phyloP scores from a whole-genome alignment of 495 filamentous ascomycete species.

The Xanthoparmelia taractica region DNA sequence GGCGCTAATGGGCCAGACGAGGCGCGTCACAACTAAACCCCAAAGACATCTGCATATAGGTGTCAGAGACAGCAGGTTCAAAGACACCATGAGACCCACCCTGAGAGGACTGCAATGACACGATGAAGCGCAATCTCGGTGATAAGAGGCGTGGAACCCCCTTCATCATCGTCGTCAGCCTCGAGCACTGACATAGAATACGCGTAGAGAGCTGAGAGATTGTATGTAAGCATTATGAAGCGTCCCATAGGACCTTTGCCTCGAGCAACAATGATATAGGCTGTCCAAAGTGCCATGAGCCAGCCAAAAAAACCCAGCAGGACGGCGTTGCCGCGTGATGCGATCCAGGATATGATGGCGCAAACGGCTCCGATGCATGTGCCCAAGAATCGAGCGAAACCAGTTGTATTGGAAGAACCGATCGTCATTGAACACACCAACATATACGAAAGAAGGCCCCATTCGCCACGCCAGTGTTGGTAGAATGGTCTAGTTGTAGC shows the following conservation, averaged over 20 bases:
- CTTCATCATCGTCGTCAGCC: slow-evolving; percentile 69
- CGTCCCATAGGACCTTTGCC: slow-evolving; percentile 85
- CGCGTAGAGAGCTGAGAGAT: slow-evolving; percentile 89
- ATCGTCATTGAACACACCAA: slow-evolving; percentile 96
- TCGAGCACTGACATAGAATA: slow-evolving; percentile 78
- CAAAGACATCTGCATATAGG: slow-evolving; percentile 53
- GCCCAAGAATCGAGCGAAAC: slow-evolving; percentile 76
- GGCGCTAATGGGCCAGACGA: slow-evolving; percentile 91
- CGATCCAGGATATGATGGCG: slow-evolving; percentile 68
- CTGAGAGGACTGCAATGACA: slow-evolving; percentile 76
- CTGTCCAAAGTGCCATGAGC: slow-evolving; percentile 70
- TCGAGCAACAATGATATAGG: slow-evolving; percentile 78
- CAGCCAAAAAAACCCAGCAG: slow-evolving; percentile 71
- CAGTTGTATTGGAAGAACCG: slow-evolving; percentile 88
- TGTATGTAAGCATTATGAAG: slow-evolving; percentile 91
- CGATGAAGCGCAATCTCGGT: slow-evolving; percentile 84
- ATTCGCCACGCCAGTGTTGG: slow-evolving; percentile 87
- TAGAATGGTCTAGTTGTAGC: slow-evolving; percentile 70
- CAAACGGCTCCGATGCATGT: slow-evolving; percentile 73
- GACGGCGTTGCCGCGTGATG: slow-evolving; percentile 62
- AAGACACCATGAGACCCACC: slow-evolving; percentile 28
- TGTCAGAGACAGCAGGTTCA: not conserved
- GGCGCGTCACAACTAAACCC: slow-evolving; percentile 81
- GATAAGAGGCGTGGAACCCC: slow-evolving; percentile 76
- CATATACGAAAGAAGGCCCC: slow-evolving; percentile 96